These are phyloP conservation scores for Xylaria arbuscula DNA, from an alignment of 2,329 filamentous ascomycete species.

Conservation along the genomic window DNA sequence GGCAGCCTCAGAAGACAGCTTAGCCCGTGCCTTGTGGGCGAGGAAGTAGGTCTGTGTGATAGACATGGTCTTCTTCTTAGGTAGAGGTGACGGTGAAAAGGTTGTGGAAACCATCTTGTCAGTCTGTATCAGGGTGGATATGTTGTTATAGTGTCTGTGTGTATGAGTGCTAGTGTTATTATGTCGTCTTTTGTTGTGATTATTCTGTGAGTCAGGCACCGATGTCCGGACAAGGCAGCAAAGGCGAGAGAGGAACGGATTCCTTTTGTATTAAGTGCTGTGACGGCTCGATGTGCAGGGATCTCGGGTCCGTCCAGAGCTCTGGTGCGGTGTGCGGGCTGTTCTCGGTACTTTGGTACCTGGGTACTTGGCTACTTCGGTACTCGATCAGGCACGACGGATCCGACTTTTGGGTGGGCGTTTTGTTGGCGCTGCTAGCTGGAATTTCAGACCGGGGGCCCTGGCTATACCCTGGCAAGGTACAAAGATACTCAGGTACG, in stretches of 20 bases:
- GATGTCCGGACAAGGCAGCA: slow-evolving; percentile 50
- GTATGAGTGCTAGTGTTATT: slow-evolving; percentile 42
- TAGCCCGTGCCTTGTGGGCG: slow-evolving; percentile 93
- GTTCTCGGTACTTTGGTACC: slow-evolving; percentile 33
- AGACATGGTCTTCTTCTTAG: slow-evolving; percentile 86
- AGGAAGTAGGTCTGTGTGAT: slow-evolving; percentile 99
- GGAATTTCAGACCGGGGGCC: slow-evolving; percentile 27
- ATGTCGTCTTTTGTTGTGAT: slow-evolving; percentile 47
- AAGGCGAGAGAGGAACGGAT: slow-evolving; percentile 44
- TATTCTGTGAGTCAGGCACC: slow-evolving; percentile 54
- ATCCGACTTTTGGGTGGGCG: slow-evolving; percentile 37
- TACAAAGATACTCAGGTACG: slow-evolving; percentile 31
- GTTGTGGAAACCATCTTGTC: slow-evolving; percentile 53
- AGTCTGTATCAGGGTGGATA: slow-evolving; percentile 25
- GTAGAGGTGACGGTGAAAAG: slow-evolving; percentile 43
- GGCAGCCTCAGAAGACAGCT: slow-evolving; percentile 93
- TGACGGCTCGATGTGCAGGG: slow-evolving; percentile 45
- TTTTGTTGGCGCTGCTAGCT: slow-evolving; percentile 39
- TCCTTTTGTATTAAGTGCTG: slow-evolving; percentile 49
- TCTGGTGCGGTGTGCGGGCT: slow-evolving; percentile 37
- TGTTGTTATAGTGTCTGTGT: slow-evolving; percentile 37
- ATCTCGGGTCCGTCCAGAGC: slow-evolving; percentile 34
- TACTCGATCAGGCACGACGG: slow-evolving; percentile 38
- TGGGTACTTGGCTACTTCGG: slow-evolving; percentile 30
- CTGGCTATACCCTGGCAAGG: not conserved